Conservation (phyloP, 2,329 filamentous ascomycete species). For the Chaetomiaceae sp. region DNA sequence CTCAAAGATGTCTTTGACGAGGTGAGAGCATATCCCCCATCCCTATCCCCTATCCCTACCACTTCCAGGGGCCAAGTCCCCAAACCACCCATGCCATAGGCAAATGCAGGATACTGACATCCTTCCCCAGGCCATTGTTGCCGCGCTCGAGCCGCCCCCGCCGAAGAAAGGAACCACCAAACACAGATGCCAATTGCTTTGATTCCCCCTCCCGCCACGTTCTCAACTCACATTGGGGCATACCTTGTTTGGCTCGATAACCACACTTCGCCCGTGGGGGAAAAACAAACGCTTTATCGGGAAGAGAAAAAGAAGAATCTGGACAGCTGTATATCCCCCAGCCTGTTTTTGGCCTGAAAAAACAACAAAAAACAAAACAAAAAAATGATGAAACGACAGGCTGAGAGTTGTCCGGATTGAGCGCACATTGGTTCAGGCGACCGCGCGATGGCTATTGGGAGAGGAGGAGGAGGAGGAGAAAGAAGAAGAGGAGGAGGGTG, state of each 20-base stretch:
- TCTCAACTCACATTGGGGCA: too few species aligned
- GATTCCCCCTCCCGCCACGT: constrained; percentile 24
- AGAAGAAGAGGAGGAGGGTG: too few species aligned
- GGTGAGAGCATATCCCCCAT: constrained; percentile 62
- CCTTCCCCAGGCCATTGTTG: constrained; percentile 75
- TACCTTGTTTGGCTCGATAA: not conserved
- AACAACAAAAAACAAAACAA: too few species aligned
- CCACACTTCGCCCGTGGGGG: not conserved
- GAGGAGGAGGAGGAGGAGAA: not conserved
- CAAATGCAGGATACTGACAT: constrained; percentile 17
- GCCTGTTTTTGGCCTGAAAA: not conserved
- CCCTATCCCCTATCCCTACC: too few species aligned
- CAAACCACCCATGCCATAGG: too few species aligned
- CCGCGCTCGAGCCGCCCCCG: constrained; percentile 81
- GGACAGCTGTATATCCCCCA: constrained; percentile 16
- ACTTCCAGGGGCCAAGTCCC: too few species aligned
- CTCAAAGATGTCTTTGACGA: constrained; percentile 99
- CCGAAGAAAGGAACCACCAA: constrained; percentile 64
- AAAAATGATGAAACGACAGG: not conserved
- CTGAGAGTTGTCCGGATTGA: constrained; percentile 3
- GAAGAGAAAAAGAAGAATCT: constrained; percentile 9
- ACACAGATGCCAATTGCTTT: constrained; percentile 67
- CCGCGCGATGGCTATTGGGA: not conserved
- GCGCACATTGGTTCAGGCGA: not conserved
- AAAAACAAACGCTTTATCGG: not conserved